Evolutionary conservation across 345 rosid species (phyloP).

Genomic region (Psidium guajava): DNA sequence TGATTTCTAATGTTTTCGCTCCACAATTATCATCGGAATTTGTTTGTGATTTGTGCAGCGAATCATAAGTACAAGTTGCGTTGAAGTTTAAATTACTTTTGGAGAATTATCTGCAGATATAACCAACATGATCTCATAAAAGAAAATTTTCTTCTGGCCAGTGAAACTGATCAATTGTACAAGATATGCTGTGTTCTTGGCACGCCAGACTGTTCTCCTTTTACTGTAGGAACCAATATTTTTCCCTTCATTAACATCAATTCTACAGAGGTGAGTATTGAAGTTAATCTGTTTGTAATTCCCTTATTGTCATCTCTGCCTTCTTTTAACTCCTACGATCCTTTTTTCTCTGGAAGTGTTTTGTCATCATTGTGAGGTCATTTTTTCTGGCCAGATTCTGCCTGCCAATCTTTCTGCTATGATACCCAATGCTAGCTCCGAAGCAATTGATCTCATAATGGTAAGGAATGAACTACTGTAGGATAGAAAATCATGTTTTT

Average conservation of each 20-base stretch:
- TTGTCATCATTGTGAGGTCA: not conserved
- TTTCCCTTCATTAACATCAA: slow-evolving; percentile 49
- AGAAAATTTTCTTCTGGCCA: not conserved
- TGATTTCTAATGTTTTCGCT: not conserved
- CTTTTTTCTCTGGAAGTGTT: not conserved
- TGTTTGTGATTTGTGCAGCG: not conserved
- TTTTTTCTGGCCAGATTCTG: slow-evolving; percentile 32
- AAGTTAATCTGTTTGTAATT: not conserved
- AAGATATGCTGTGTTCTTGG: slow-evolving; percentile 86
- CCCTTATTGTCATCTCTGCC: not conserved
- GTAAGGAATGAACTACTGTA: slow-evolving; percentile 18
- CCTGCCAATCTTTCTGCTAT: slow-evolving; percentile 51
- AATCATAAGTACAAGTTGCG: not conserved
- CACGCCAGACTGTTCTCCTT: slow-evolving; percentile 57
- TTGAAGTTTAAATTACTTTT: not conserved
- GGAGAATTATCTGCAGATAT: not conserved
- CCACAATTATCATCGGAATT: not conserved
- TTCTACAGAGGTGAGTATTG: slow-evolving; percentile 43
- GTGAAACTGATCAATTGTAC: slow-evolving; percentile 55
- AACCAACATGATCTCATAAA: not conserved
- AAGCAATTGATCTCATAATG: slow-evolving; percentile 77
- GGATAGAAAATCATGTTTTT: not conserved
- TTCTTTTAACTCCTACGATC: not conserved
- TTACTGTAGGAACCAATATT: slow-evolving; percentile 63
- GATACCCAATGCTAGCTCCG: slow-evolving; percentile 67